These are phyloP conservation scores for Papiliotrema fonsecae DNA, from an alignment of 1,284 basidiomycete genomes.

Conservation along the genomic window DNA sequence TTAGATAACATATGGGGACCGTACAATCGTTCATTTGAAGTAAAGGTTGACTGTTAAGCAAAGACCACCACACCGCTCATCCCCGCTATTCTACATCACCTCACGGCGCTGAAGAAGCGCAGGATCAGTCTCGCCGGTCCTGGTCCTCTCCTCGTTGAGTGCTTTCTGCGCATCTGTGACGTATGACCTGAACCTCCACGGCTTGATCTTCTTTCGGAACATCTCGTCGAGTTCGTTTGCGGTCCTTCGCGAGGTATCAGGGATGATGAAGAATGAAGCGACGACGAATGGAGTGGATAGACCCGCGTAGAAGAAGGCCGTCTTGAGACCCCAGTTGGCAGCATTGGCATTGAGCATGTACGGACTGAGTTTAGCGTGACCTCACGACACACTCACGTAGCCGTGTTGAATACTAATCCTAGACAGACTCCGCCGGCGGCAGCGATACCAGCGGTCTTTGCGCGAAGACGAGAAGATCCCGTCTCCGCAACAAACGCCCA, in stretches of 20 bases:
- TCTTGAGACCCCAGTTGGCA: slow-evolving; percentile 26
- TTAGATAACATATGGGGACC: too few relatives aligned
- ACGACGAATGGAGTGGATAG: slow-evolving; percentile 17
- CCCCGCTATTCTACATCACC: too few relatives aligned
- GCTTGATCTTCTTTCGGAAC: slow-evolving; percentile 29
- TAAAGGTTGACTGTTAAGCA: neutral
- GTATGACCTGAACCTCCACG: slow-evolving; percentile 25
- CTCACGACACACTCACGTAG: too few relatives aligned
- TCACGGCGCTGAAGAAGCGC: slow-evolving; percentile 4
- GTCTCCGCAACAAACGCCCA: slow-evolving; percentile 25
- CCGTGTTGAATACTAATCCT: slow-evolving; percentile 26
- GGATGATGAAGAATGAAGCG: slow-evolving; percentile 29
- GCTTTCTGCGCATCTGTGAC: slow-evolving; percentile 27
- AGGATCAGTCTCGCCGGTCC: slow-evolving; percentile 19
- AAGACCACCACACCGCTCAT: neutral
- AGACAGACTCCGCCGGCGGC: slow-evolving; percentile 24
- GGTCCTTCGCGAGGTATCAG: slow-evolving; percentile 24
- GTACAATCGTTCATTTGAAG: too few relatives aligned
- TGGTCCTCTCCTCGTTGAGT: slow-evolving; percentile 19
- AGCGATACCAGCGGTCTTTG: slow-evolving; percentile 26
- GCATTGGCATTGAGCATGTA: slow-evolving; percentile 4
- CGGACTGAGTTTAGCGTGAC: slow-evolving; percentile 7
- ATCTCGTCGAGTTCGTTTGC: slow-evolving; percentile 34
- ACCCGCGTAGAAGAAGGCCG: slow-evolving; percentile 28
- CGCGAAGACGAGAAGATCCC: slow-evolving; percentile 17